Base-by-base conservation (phyloP, 2,329 filamentous ascomycete species). In the Cryphonectria carpinicola region DNA sequence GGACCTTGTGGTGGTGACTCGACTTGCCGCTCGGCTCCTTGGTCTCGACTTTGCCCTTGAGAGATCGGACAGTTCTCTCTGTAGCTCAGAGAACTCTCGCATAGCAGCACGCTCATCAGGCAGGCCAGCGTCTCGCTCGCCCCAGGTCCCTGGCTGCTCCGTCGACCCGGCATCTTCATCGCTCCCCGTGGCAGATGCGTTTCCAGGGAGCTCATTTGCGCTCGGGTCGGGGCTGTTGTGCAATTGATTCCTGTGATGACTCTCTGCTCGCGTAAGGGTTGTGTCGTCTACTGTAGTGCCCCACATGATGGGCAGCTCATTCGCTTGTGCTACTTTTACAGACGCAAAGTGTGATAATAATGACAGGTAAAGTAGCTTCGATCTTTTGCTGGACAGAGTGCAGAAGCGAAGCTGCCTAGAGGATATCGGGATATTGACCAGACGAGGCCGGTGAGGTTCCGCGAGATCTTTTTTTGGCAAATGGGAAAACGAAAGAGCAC, bases 171-270 rank as follows among this genome's bases (percentile, higher is more conserved):
- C n/a, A 1, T 49, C 56, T 17, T 54, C 56, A 25, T 56, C 46
- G 19, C 32, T 32, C 11, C 49, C 66, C 13, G 65, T 14, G 17
- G 49, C 32, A 28, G 46, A n/a, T 8, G 49, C 17, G 46, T n/a
- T n/a, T 3, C 35, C 56, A n/a, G 39, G 39, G 4, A 25, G 4
- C 17, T 56, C 63, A 19, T 43, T 8, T 14, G 64, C 54, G 32
- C 49, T 43, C n/a, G 67, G 39, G 0, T 65, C 67, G 25, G 54
- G 37, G 11, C 49, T 43, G 28, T 69, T 71, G 17, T 71, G 70
- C 63, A 35, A 71, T 46, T 71, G 70, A 43, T 71, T 71, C 13
- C 60, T 65, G 22, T 69, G 67, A n/a, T 64, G 67, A 25, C 63
- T 71, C 4, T 64, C 67, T 14, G 70, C 25, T 22, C 52, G 19